A percentile compares a stretch with the other conserved stretches of the same genome.
These are phyloP conservation scores for Annulohypoxylon stygium DNA, from an alignment of 495 filamentous ascomycete species.

Conservation along the genomic window DNA sequence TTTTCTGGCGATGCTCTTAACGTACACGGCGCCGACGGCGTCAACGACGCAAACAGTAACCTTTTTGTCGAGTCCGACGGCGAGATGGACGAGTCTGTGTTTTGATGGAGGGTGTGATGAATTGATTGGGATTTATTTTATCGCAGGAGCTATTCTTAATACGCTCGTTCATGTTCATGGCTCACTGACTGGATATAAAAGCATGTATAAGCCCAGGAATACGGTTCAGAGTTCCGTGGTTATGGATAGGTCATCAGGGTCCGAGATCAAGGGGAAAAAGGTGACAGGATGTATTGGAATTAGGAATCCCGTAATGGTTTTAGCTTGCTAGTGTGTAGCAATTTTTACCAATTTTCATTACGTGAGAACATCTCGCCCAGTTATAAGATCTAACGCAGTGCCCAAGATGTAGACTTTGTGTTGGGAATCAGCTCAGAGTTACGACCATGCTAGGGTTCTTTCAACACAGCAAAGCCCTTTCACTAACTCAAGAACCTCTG, in stretches of 20 bases:
- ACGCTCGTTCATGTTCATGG: constrained; percentile 1
- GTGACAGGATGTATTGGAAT: not conserved
- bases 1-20: constrained; percentile 16
- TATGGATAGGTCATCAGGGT: not conserved
- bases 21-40: not conserved
- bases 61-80: constrained; percentile 31
- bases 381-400: not conserved
- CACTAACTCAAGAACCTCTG: not conserved
- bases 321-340: constrained; percentile 20
- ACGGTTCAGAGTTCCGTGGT: constrained; percentile 6
- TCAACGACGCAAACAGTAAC: not conserved
- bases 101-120: constrained; percentile 18
- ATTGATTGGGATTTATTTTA: not conserved
- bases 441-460: not conserved
- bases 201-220: not conserved
- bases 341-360: not conserved
- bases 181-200: not conserved
- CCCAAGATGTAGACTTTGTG: constrained; percentile 11
- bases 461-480: too few relatives aligned
- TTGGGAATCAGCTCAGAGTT: constrained; percentile 1
- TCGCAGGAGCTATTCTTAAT: not conserved
- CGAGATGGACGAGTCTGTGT: constrained; percentile 37
- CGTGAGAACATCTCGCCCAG: not conserved
- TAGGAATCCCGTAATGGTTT: not conserved
- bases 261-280: not conserved